Evolutionary conservation across 2,329 filamentous ascomycete species (phyloP), one percentile per base, ranked within the genome.

Genomic region (Diplodia scrobiculata): DNA sequence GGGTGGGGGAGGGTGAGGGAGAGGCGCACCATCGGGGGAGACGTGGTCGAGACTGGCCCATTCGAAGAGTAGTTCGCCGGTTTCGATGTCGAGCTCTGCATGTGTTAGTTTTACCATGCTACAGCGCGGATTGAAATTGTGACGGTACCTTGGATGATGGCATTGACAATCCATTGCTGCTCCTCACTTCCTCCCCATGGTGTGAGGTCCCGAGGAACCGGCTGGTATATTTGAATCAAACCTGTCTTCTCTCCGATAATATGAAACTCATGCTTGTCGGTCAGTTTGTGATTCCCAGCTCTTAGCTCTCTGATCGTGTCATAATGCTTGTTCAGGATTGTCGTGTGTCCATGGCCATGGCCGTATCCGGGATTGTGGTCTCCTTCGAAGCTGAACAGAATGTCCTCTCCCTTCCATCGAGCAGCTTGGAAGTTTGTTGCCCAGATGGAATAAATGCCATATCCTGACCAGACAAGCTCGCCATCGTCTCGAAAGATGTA

Each of bases 381-480:
- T 1, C 84, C 84, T 68, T 86, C 81, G 58, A 86, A 86, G 58
- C 77, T 79, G 69, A 82, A 83, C 3, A 87, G 75, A 0, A 86
- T 78, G 66, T 84, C 80, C 68, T 82, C 74, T 13, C 82, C 84
- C 53, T 82, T 80, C 79, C 80, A 86, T 5, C 77, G 76, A 0
- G 75, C 80, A 1, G 78, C 78, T 68, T 83, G 84, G 73, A 87
- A 86, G 71, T 86, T 86, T 67, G 80, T 80, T 0, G 80, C 73
- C 81, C 83, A 85, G 71, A 82, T 82, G 36, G 79, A 81, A 69
- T 81, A 84, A 70, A 82, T 81, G 3, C 79, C 80, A 64, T 84
- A 84, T 2, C 84, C 83, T 0, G 84, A 86, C 84, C 84, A 87
- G 25, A 87, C 77, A 0, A 87, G 76, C 59, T 86, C 83, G 1